A percentile compares a stretch with the other conserved stretches of the same genome.
phyloP scores from a whole-genome alignment of 2,329 filamentous ascomycete species.

The Sporothrix globosa region DNA sequence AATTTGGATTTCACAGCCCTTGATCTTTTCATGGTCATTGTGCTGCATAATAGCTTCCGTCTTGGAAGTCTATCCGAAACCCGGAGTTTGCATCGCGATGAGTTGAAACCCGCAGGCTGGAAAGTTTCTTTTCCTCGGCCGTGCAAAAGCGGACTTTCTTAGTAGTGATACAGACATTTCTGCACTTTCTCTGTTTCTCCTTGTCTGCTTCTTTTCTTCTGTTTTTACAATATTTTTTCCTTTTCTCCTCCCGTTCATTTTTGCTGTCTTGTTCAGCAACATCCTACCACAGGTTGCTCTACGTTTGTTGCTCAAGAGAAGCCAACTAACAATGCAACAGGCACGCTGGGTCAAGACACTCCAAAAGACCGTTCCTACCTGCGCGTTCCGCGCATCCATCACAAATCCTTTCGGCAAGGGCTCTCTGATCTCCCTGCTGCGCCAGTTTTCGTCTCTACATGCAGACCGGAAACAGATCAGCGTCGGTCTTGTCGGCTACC shows the following conservation, averaged over 20 bases:
- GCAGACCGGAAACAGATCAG: slow-evolving; percentile 73
- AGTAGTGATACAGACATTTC: slow-evolving; percentile 91
- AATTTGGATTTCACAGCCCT: slow-evolving; percentile 67
- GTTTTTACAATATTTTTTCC: slow-evolving; percentile 14
- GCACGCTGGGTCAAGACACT: slow-evolving; percentile 89
- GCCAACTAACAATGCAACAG: slow-evolving; percentile 52
- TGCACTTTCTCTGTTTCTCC: slow-evolving; percentile 26
- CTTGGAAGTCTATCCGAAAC: slow-evolving; percentile 81
- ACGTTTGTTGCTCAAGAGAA: slow-evolving; percentile 20
- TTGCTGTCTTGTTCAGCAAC: not conserved
- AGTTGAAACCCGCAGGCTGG: slow-evolving; percentile 85
- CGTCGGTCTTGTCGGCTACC: slow-evolving; percentile 77
- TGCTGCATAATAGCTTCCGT: slow-evolving; percentile 77
- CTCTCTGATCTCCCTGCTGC: slow-evolving; percentile 84
- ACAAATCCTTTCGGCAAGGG: slow-evolving; percentile 98
- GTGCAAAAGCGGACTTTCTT: slow-evolving; percentile 83
- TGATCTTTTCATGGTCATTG: slow-evolving; percentile 65
- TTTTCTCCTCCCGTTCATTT: slow-evolving; percentile 40
- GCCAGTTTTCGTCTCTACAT: slow-evolving; percentile 82
- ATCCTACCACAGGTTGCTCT: not conserved
- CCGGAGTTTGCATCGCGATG: slow-evolving; percentile 81
- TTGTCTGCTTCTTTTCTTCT: slow-evolving; percentile 36
- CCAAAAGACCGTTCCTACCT: slow-evolving; percentile 88
- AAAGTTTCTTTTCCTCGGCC: slow-evolving; percentile 50
- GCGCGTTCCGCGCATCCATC: slow-evolving; percentile 92